Evolutionary conservation across 2,329 filamentous ascomycete species (phyloP).

Genomic region (Mycogone perniciosa): DNA sequence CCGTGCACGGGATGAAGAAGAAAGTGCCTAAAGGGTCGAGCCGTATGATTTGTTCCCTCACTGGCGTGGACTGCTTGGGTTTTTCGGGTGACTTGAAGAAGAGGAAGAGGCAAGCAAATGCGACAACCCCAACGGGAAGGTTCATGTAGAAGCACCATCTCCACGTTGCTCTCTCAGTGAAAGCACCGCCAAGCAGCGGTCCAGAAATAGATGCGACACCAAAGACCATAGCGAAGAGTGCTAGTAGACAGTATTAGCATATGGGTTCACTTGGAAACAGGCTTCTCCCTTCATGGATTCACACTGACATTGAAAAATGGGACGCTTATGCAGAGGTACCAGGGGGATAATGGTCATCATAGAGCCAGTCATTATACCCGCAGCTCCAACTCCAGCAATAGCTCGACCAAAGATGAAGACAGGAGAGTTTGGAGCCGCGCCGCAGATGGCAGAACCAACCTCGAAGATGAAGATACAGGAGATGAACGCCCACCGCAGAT

Average conservation of each 20-base stretch:
- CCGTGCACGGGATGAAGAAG: slow-evolving; percentile 53
- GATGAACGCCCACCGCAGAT: slow-evolving; percentile 43
- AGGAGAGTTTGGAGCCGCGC: slow-evolving; percentile 45
- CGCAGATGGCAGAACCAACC: slow-evolving; percentile 48
- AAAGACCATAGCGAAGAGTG: slow-evolving; percentile 49
- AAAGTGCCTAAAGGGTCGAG: slow-evolving; percentile 54
- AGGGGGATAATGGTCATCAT: slow-evolving; percentile 52
- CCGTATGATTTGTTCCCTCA: slow-evolving; percentile 40
- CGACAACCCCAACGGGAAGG: slow-evolving; percentile 48
- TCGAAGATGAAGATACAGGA: slow-evolving; percentile 46
- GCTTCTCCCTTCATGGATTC: too few relatives aligned
- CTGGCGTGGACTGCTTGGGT: slow-evolving; percentile 22
- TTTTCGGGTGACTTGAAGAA: slow-evolving; percentile 39
- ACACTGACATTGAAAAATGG: slow-evolving; percentile 46
- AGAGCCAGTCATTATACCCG: slow-evolving; percentile 52
- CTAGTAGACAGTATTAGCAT: slow-evolving; percentile 13
- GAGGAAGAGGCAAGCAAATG: slow-evolving; percentile 42
- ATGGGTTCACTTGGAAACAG: too few relatives aligned
- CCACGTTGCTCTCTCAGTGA: slow-evolving; percentile 44
- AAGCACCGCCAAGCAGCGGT: slow-evolving; percentile 48
- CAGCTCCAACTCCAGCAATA: slow-evolving; percentile 49
- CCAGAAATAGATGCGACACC: slow-evolving; percentile 49
- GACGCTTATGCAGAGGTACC: slow-evolving; percentile 54
- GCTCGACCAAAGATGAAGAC: slow-evolving; percentile 52
- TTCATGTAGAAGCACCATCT: slow-evolving; percentile 56